These are phyloP conservation scores for Zopfia rhizophila DNA, from an alignment of 2,329 filamentous ascomycete species.

Conservation along the genomic window DNA sequence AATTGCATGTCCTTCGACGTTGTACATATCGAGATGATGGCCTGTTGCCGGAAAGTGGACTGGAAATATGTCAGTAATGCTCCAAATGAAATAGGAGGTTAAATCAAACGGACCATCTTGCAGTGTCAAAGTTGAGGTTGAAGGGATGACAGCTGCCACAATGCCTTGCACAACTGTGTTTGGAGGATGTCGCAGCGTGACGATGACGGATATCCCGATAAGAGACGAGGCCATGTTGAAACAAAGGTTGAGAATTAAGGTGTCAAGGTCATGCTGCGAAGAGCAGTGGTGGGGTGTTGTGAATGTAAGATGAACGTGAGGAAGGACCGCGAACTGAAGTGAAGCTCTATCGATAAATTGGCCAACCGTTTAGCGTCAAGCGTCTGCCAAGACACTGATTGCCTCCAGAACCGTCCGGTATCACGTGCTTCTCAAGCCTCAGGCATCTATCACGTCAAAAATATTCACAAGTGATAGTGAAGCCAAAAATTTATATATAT, in stretches of 20 bases:
- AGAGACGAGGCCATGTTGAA: slow-evolving; percentile 73
- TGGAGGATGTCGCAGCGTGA: slow-evolving; percentile 74
- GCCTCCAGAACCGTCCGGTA: too few species aligned
- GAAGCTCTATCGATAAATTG: slow-evolving; percentile 1
- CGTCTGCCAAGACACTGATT: too few species aligned
- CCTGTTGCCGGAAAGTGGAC: slow-evolving; percentile 66
- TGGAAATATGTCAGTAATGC: slow-evolving; percentile 26
- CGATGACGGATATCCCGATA: slow-evolving; percentile 78
- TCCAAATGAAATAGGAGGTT: slow-evolving; percentile 1
- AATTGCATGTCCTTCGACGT: slow-evolving; percentile 67
- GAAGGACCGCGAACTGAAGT: too few species aligned
- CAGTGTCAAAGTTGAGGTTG: slow-evolving; percentile 70
- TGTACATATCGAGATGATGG: slow-evolving; percentile 63
- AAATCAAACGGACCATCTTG: slow-evolving; percentile 70
- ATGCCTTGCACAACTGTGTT: slow-evolving; percentile 74
- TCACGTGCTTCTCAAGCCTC: too few species aligned
- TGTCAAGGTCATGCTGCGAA: slow-evolving; percentile 7
- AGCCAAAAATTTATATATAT: too few species aligned
- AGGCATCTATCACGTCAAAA: too few species aligned
- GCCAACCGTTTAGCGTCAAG: too few species aligned
- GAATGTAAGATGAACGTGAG: too few species aligned
- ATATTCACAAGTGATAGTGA: too few species aligned
- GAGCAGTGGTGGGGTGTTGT: neutral
- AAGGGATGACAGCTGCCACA: slow-evolving; percentile 75
- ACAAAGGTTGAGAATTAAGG: slow-evolving; percentile 20